Base-by-base conservation (phyloP, 345 rosid species). In the Alliaria petiolata region DNA sequence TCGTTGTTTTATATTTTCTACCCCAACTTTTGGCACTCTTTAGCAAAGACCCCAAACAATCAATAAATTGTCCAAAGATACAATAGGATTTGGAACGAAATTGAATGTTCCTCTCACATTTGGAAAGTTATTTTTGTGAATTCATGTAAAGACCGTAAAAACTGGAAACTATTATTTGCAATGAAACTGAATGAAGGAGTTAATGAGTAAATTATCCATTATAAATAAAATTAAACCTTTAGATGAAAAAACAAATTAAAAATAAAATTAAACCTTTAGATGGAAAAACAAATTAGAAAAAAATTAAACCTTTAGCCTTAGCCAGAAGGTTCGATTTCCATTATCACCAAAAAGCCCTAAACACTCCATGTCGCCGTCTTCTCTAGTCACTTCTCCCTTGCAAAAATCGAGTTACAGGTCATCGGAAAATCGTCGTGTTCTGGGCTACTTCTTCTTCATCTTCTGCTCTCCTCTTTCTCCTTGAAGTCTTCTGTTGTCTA, bases 11-110 rank as follows among this genome's bases (percentile, higher is more conserved):
- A 42, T 71, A 40, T 33, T 22, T 42, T 62, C 22, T 33, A 62
- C 50, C 61, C 34, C 28, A 71, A 40, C 9, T 14, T 71, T 61
- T 51, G 44, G 68, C 62, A 50, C 17, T 71, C 69, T 71, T 40
- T 31, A 40, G 1, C 25, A 40, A 51, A 30, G 28, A 51, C 40
- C 68, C 52, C 19, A 50, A 60, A 70, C 52, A 51, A 51, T 17
- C 15, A 6, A 11, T 43, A 38, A 28, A 17, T 33, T 2, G 42
- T 47, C 9, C 5, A 70, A 59, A 49, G 51, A 49, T 70, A 17
- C 60, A 38, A 4, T 38, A 9, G 36, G 10, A 14, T 60, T 60
- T 17, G 75, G 28, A 51, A 36, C 17, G 34, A 56, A 45, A 33
- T 25, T 2, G 60, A 70, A 38, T 39, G 75, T 59, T 40, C 1